Conservation (phyloP, 768 basidiomycete species). For the Boletus coccyginus region DNA sequence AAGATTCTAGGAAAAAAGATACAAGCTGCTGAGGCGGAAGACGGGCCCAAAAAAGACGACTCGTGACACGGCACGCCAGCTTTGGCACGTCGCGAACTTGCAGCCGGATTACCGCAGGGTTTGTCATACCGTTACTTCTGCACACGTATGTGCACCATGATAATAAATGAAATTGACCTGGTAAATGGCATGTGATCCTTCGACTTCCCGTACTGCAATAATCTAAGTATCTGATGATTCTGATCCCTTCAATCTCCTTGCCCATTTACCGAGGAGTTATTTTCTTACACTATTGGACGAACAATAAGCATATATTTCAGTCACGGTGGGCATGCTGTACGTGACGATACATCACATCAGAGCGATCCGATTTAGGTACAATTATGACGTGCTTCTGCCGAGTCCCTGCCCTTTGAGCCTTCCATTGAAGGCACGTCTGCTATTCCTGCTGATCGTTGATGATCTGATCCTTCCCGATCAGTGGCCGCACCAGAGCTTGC, state of each 20-base stretch:
- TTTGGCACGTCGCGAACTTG: constrained; percentile 1
- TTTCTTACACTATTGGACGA: constrained; percentile 16
- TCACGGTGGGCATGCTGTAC: constrained; percentile 13
- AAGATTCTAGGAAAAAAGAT: constrained; percentile 69
- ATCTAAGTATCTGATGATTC: constrained; percentile 14
- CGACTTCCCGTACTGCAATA: constrained; percentile 9
- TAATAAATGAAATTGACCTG: constrained; percentile 12
- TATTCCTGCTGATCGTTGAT: constrained; percentile 12
- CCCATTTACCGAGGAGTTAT: constrained; percentile 21
- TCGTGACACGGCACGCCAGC: constrained; percentile 18
- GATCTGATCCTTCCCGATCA: constrained; percentile 17
- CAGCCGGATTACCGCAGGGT: constrained; percentile 6
- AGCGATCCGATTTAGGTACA: constrained; percentile 17
- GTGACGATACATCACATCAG: constrained; percentile 19
- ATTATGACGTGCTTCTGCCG: constrained; percentile 23
- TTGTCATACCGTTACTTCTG: constrained; percentile 15
- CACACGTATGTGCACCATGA: constrained; percentile 6
- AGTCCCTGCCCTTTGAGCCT: constrained; percentile 21
- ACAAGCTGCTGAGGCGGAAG: constrained; percentile 34
- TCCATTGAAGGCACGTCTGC: constrained; percentile 18
- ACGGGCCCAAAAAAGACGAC: constrained; percentile 29
- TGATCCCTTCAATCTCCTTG: constrained; percentile 29
- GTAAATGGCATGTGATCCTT: constrained; percentile 9
- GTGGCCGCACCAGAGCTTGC: constrained; percentile 6
- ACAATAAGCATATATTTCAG: constrained; percentile 20